These are phyloP conservation scores for Myxozyma nipponensis DNA, from an alignment of 805 yeast species.

Conservation along the genomic window DNA sequence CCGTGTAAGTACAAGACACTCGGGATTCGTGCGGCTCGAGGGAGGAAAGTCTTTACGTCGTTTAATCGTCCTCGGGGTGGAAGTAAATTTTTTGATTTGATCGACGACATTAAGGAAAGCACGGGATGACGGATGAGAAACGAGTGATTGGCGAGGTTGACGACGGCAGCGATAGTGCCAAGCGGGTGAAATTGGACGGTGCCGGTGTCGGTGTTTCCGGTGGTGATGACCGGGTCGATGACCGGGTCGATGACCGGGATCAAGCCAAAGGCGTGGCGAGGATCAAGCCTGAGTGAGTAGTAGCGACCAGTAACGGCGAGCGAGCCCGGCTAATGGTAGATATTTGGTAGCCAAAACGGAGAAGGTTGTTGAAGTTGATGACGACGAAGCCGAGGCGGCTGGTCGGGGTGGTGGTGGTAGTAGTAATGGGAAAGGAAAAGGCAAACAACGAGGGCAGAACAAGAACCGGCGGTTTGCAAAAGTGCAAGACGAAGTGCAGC, in stretches of 20 bases:
- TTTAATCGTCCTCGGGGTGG: no score
- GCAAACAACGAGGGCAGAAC: slow-evolving; percentile 68
- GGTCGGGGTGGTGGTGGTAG: slow-evolving; percentile 45
- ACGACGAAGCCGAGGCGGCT: slow-evolving; percentile 44
- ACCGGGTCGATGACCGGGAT: slow-evolving; percentile 1
- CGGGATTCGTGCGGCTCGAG: no score
- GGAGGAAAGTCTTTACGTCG: no score
- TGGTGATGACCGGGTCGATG: not conserved
- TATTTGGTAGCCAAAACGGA: slow-evolving; percentile 14
- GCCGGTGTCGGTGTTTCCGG: not conserved
- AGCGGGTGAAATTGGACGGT: not conserved
- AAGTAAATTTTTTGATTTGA: no score
- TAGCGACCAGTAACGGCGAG: not conserved
- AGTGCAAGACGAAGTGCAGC: slow-evolving; percentile 54
- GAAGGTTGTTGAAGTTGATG: slow-evolving; percentile 37
- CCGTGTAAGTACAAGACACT: no score
- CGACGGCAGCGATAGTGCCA: not conserved
- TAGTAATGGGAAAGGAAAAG: no score
- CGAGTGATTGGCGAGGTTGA: not conserved
- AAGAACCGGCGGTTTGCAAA: slow-evolving; percentile 75
- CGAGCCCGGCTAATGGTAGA: slow-evolving; percentile 1
- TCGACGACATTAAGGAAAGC: not conserved
- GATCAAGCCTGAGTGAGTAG: slow-evolving; percentile 60
- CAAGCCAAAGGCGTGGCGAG: slow-evolving; percentile 64
- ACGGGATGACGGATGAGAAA: not conserved